phyloP scores from a whole-genome alignment of 306 rosid genomes.

The Fagus sylvatica region DNA sequence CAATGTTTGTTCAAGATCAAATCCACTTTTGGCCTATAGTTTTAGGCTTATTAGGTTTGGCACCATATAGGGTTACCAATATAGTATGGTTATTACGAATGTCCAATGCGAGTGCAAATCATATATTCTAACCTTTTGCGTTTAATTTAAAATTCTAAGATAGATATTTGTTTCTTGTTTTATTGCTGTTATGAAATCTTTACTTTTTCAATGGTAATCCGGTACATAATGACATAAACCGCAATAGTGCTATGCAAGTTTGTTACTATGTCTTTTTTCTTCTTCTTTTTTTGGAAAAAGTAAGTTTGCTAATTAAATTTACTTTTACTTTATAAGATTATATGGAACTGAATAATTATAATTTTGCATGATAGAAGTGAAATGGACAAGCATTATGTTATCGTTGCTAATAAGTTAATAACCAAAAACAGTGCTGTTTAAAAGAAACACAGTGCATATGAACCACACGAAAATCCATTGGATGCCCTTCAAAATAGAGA shows the following conservation, averaged over 20 bases:
- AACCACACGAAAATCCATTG: conserved; percentile 32
- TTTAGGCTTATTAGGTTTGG: neutral
- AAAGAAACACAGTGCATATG: neutral
- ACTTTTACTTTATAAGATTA: no score
- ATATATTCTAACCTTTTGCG: neutral
- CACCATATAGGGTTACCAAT: neutral
- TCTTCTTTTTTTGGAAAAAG: no score
- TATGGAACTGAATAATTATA: no score
- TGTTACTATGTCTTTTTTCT: no score
- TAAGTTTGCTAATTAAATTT: no score
- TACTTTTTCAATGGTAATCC: no score
- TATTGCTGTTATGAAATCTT: neutral
- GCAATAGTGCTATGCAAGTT: no score
- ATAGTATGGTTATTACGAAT: neutral
- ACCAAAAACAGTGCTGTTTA: neutral
- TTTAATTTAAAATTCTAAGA: neutral
- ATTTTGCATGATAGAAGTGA: no score
- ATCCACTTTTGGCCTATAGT: neutral
- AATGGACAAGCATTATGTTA: no score
- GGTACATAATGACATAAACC: no score
- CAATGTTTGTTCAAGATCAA: neutral
- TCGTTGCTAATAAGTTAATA: neutral
- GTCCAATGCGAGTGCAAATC: neutral
- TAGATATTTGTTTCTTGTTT: neutral
- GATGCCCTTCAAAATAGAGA: conserved; percentile 55